These are phyloP conservation scores for Eimeria brunetti DNA, from an alignment of 169 alveolate species.

Conservation along the genomic window DNA sequence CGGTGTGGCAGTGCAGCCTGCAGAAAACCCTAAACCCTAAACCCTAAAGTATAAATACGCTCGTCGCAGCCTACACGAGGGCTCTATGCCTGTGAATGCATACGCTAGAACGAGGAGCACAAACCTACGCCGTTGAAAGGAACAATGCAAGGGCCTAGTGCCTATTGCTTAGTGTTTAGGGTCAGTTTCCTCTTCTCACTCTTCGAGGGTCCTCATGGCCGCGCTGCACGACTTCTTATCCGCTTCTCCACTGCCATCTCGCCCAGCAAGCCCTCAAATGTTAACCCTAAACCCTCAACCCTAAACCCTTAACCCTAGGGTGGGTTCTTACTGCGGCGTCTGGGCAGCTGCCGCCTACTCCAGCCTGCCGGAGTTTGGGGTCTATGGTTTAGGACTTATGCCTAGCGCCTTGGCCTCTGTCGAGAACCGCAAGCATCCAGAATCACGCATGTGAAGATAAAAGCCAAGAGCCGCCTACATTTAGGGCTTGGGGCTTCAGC, in stretches of 20 bases:
- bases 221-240: conserved; percentile 13
- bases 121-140: no score
- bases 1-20: conserved; percentile 63
- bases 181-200: background rate
- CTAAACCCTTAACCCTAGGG: background rate
- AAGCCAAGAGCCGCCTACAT: background rate
- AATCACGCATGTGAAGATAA: background rate
- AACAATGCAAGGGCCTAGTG: background rate
- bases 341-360: background rate
- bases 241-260: conserved; percentile 41
- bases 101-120: background rate
- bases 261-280: background rate
- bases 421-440: background rate
- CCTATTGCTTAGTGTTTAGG: background rate
- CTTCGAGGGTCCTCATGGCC: conserved; percentile 46
- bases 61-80: background rate
- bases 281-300: conserved; percentile 1
- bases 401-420: background rate
- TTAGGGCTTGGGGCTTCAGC: background rate
- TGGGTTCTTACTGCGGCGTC: background rate
- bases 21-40: background rate
- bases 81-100: background rate
- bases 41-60: background rate
- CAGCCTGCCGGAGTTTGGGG: background rate
- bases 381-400: background rate